Conservation (phyloP, 805 yeast genomes). For the Yamadazyma scolyti region DNA sequence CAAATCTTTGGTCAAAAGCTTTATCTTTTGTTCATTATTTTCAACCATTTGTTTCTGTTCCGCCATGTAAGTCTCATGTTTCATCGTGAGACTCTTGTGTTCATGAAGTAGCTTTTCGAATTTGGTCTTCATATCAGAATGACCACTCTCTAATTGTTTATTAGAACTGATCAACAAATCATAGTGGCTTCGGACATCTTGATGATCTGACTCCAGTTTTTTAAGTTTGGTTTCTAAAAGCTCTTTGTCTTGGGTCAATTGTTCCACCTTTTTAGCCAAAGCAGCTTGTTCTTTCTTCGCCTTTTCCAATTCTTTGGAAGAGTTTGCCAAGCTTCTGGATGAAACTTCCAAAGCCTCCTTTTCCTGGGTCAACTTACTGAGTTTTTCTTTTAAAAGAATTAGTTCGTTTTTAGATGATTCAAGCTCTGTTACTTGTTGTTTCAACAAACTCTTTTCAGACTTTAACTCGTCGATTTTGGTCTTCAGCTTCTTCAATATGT, state of each 20-base stretch:
- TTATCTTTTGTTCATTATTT: too few relatives aligned
- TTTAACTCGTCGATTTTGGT: constrained; percentile 21
- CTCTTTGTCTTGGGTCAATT: too few relatives aligned
- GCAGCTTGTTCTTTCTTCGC: too few relatives aligned
- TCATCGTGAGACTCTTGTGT: constrained; percentile 2
- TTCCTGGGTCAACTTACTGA: not conserved
- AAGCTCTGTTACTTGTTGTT: constrained; percentile 14
- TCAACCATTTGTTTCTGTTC: not conserved
- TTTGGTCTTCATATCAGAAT: not conserved
- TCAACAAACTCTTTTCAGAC: constrained; percentile 27
- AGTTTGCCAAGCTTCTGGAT: not conserved
- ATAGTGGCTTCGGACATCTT: too few relatives aligned
- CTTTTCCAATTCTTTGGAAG: too few relatives aligned
- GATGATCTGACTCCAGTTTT: too few relatives aligned
- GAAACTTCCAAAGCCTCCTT: not conserved
- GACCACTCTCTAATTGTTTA: too few relatives aligned
- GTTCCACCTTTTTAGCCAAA: too few relatives aligned
- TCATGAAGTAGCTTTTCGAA: constrained; percentile 3
- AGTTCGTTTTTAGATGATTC: constrained; percentile 3
- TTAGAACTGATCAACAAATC: too few relatives aligned
- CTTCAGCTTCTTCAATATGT: constrained; percentile 14
- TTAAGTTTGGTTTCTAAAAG: too few relatives aligned
- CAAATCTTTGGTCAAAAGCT: not conserved
- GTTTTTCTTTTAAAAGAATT: constrained; percentile 2
- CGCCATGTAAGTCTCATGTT: constrained; percentile 1